Conservation (phyloP, 1,284 basidiomycete species). For the Inonotus obliquus region DNA sequence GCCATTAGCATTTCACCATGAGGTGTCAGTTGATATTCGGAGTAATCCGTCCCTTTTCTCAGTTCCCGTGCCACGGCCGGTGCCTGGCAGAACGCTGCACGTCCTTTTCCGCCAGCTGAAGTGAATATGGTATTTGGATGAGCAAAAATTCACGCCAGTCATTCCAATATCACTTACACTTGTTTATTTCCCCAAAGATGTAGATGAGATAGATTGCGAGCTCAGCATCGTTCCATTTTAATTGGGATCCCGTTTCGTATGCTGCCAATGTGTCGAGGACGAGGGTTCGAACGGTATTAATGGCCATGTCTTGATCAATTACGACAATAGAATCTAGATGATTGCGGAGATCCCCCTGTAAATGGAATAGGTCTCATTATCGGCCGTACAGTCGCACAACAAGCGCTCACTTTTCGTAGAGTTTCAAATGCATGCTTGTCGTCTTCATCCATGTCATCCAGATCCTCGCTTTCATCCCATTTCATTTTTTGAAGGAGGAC, state of each 20-base stretch:
- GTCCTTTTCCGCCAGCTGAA: conserved; percentile 66
- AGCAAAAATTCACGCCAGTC: neutral
- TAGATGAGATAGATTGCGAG: conserved; percentile 89
- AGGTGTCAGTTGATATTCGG: conserved; percentile 81
- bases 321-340: conserved; percentile 80
- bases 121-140: neutral
- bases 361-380: conserved; percentile 6
- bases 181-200: conserved; percentile 91
- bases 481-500: conserved; percentile 87
- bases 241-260: conserved; percentile 50
- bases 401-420: conserved; percentile 67
- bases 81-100: conserved; percentile 69
- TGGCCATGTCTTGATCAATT: conserved; percentile 80
- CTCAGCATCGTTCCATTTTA: conserved; percentile 95
- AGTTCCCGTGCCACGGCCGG: conserved; percentile 63
- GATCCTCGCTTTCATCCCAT: conserved; percentile 84
- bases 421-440: conserved; percentile 82
- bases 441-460: conserved; percentile 85
- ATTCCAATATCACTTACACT: conserved; percentile 42
- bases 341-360: conserved; percentile 66
- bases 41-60: conserved; percentile 70
- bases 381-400: conserved; percentile 10
- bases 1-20: conserved; percentile 89
- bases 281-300: conserved; percentile 64
- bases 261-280: conserved; percentile 70